phyloP scores from a whole-genome alignment of 2,329 filamentous ascomycete genomes.

The Elsinoe fawcettii region DNA sequence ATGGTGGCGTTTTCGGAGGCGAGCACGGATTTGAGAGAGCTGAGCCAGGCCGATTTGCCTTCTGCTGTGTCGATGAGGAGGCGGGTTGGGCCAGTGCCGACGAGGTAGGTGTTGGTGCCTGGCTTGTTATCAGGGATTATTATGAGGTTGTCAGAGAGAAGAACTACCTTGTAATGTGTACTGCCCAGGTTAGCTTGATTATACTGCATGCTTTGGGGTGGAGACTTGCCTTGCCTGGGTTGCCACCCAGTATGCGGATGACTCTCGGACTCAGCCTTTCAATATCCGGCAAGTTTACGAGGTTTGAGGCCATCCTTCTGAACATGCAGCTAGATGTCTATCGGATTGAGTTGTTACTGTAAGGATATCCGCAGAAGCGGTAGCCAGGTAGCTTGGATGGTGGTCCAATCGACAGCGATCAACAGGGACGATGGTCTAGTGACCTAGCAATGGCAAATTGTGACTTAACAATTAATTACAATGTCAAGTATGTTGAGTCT shows the following conservation, averaged over 20 bases:
- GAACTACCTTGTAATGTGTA: conserved; percentile 58
- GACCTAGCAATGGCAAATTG: too few species aligned
- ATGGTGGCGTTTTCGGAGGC: conserved; percentile 60
- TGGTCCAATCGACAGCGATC: too few species aligned
- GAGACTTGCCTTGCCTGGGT: conserved; percentile 70
- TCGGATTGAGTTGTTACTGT: not conserved
- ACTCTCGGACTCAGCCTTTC: conserved; percentile 70
- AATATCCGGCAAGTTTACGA: conserved; percentile 61
- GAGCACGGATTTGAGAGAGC: conserved; percentile 57
- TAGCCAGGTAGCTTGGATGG: too few species aligned
- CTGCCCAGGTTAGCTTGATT: conserved; percentile 27
- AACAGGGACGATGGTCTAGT: too few species aligned
- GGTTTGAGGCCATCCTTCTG: conserved; percentile 24
- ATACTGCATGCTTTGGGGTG: not conserved
- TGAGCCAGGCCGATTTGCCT: conserved; percentile 66
- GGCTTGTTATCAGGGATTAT: conserved; percentile 34
- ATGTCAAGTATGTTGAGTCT: too few species aligned
- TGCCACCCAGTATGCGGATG: conserved; percentile 79
- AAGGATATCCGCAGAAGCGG: not conserved
- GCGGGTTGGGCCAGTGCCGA: conserved; percentile 65
- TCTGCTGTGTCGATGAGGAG: conserved; percentile 88
- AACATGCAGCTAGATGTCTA: conserved; percentile 3
- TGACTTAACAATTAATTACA: too few species aligned
- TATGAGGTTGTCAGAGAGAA: not conserved
- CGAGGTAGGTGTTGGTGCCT: conserved; percentile 89